phyloP scores from a whole-genome alignment of 2,329 filamentous ascomycete species.

The Westerdykella ornata region DNA sequence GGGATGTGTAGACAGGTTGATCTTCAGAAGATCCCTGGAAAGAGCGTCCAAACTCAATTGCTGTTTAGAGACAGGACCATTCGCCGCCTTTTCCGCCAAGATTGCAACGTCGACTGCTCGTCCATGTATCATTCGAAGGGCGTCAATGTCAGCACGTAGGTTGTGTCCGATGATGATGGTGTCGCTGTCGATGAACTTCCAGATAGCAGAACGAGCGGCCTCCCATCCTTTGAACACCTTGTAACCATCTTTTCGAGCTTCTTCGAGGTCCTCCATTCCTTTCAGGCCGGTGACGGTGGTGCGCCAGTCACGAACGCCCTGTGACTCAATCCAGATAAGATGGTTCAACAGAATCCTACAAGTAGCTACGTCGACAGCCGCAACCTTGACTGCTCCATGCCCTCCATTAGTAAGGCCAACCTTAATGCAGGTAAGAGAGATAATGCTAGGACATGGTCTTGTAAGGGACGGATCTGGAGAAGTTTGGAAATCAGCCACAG shows the following conservation, averaged over 20 bases:
- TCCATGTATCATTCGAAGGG: conserved; percentile 31
- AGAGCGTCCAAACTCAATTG: conserved; percentile 29
- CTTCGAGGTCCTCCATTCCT: conserved; percentile 20
- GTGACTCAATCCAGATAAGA: conserved; percentile 24
- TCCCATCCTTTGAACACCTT: conserved; percentile 31
- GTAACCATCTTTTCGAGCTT: conserved; percentile 21
- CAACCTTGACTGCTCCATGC: conserved; percentile 29
- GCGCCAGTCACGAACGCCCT: conserved; percentile 21
- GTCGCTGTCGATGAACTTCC: conserved; percentile 25
- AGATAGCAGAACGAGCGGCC: conserved; percentile 25
- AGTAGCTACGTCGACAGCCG: conserved; percentile 27
- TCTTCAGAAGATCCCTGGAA: conserved; percentile 14
- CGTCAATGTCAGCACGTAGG: conserved; percentile 28
- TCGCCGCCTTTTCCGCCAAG: conserved; percentile 29
- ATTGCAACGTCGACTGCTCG: conserved; percentile 29
- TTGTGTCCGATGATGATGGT: conserved; percentile 34
- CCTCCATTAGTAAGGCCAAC: conserved; percentile 16
- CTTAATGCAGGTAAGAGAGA: conserved; percentile 27
- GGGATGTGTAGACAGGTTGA: conserved; percentile 11
- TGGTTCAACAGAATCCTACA: conserved; percentile 28
- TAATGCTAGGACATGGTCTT: conserved; percentile 13
- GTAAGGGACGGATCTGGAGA: conserved; percentile 11
- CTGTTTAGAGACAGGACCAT: conserved; percentile 24
- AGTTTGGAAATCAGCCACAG: conserved; percentile 14
- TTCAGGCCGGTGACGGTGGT: conserved; percentile 20